phyloP scores from a whole-genome alignment of 495 filamentous ascomycete genomes.

The Parachaetomium inaequale region DNA sequence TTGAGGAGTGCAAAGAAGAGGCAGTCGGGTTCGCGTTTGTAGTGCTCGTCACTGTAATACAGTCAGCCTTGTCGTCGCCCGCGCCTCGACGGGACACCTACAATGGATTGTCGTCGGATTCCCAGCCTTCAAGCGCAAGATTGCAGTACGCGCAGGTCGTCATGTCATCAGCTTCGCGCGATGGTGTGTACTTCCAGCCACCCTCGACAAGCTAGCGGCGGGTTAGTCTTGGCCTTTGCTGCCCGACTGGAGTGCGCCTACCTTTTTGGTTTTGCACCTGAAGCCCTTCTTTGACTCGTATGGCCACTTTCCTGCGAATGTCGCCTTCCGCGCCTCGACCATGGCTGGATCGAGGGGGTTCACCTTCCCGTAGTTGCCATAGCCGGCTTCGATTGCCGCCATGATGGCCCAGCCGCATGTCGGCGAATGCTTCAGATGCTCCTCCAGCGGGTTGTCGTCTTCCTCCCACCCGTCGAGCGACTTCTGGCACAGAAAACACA shows the following conservation, averaged over 20 bases:
- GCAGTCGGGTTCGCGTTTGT: constrained; percentile 71
- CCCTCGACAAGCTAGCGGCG: constrained; percentile 72
- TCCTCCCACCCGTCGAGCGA: constrained; percentile 86
- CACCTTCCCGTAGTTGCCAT: constrained; percentile 61
- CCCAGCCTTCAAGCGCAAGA: constrained; percentile 85
- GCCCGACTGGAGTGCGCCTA: constrained; percentile 34
- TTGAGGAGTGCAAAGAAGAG: constrained; percentile 66
- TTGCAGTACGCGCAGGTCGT: constrained; percentile 86
- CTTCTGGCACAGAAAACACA: constrained; percentile 79
- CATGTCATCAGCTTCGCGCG: constrained; percentile 72
- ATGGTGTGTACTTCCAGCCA: constrained; percentile 91
- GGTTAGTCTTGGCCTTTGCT: neutral
- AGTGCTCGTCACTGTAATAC: constrained; percentile 71
- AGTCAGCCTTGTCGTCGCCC: constrained; percentile 22
- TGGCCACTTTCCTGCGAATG: constrained; percentile 78
- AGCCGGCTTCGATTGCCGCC: constrained; percentile 61
- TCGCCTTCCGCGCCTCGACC: constrained; percentile 70
- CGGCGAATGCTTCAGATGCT: constrained; percentile 78
- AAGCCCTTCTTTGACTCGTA: constrained; percentile 85
- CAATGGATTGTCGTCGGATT: constrained; percentile 82
- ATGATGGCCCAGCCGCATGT: constrained; percentile 87
- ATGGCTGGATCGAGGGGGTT: constrained; percentile 70
- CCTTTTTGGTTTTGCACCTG: constrained; percentile 83
- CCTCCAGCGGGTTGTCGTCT: constrained; percentile 70
- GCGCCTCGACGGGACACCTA: constrained; percentile 43